Evolutionary conservation across 345 rosid species (phyloP), one percentile per base, ranked within the genome.

Genomic region (Linum trigynum): DNA sequence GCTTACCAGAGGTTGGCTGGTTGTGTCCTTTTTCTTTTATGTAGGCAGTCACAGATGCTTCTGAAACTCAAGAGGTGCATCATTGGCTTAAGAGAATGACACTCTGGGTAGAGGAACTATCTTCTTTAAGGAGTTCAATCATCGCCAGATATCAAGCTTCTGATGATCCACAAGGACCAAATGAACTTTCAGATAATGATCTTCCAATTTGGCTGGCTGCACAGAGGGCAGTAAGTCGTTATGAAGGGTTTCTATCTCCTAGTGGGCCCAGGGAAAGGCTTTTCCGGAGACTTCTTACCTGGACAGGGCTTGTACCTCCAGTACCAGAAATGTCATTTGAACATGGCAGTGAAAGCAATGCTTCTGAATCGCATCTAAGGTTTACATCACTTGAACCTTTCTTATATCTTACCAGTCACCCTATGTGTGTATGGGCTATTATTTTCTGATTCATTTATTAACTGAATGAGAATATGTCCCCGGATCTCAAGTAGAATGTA

Each of bases 131-230:
- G 72, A 80, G 80, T 67, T 79, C 87, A 65, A 83, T 83, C 71
- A 74, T 80, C 45, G 74, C 65, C 55, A 71, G 68, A 57, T 76
- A 74, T 59, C 77, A 83, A 69, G 74, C 70, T 39, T 76, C 81
- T 64, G 80, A 81, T 69, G 76, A 74, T 64, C 62, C 72, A 17
- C 69, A 67, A 65, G 81, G 62, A 57, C 71, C 62, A 35, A 85
- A 81, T 50, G 80, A 82, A 63, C 73, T 77, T 73, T 77, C 88
- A 73, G 85, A 81, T 64, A 70, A 75, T 15, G 87, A 86, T 38
- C 96, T 92, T 65, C 97, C 96, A 45, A 85, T 92, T 68, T 81
- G 94, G 79, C 69, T 87, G 69, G 97, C 98, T 58, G 97, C 98
- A 70, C 90, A 87, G 83, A 92, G 79, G 71, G 98, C 97, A 70